Percentiles rank a stretch among this genome's conserved stretches.
Evolutionary conservation across 805 yeast genomes (phyloP).

Genomic region (Yamadazyma takamatsuzukensis): DNA sequence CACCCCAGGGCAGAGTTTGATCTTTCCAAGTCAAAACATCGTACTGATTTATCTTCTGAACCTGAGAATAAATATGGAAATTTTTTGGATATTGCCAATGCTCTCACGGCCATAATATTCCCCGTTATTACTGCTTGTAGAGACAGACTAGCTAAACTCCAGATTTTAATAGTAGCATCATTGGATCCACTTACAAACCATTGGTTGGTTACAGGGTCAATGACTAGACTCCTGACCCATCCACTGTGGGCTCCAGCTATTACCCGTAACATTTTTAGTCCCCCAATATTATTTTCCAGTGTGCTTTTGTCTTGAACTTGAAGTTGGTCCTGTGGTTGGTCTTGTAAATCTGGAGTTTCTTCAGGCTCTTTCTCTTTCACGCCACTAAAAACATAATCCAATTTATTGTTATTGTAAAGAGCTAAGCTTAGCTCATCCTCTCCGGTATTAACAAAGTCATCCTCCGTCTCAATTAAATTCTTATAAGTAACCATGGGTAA

Average conservation of each 20-base stretch:
- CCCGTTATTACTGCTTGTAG: slow-evolving; percentile 80
- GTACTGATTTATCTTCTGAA: slow-evolving; percentile 87
- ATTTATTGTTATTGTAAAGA: slow-evolving; percentile 24
- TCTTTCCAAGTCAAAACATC: slow-evolving; percentile 94
- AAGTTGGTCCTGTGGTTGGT: background rate
- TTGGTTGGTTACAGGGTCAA: slow-evolving; percentile 77
- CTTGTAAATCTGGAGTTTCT: slow-evolving; percentile 2
- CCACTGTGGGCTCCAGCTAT: slow-evolving; percentile 85
- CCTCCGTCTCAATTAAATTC: slow-evolving; percentile 9
- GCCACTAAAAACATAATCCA: slow-evolving; percentile 22
- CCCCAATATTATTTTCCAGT: too few relatives aligned
- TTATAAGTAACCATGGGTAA: slow-evolving; percentile 4
- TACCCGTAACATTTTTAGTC: slow-evolving; percentile 65
- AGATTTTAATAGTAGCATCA: slow-evolving; percentile 83
- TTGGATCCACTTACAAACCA: slow-evolving; percentile 93
- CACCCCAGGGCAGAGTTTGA: slow-evolving; percentile 55
- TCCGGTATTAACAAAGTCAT: slow-evolving; percentile 21
- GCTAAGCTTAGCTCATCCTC: slow-evolving; percentile 30
- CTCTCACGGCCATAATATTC: slow-evolving; percentile 85
- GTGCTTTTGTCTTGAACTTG: background rate
- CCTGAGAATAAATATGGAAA: slow-evolving; percentile 90
- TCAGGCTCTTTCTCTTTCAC: too few relatives aligned
- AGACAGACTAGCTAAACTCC: slow-evolving; percentile 78
- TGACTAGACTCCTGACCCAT: slow-evolving; percentile 79
- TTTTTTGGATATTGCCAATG: slow-evolving; percentile 63